A percentile compares a stretch with the other conserved stretches of the same genome.
These are phyloP conservation scores for Podospora conica DNA, from an alignment of 495 filamentous ascomycete genomes.

Conservation along the genomic window DNA sequence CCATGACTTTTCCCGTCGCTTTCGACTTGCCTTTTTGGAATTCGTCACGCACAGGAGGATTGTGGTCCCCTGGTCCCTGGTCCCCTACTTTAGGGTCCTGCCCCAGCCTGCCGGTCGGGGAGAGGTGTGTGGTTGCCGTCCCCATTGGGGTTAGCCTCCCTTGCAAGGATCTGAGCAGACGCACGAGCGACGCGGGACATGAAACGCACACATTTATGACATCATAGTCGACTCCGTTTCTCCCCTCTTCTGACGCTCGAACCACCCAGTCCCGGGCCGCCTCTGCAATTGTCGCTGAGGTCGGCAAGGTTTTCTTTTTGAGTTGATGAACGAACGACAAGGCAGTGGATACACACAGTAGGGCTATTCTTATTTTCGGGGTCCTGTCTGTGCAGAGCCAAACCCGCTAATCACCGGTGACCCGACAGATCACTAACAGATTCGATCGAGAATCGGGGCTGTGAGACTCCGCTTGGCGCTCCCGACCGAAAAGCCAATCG, in stretches of 20 bases:
- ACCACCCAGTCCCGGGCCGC: not conserved
- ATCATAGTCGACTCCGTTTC: slow-evolving; percentile 8
- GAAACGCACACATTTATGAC: slow-evolving; percentile 10
- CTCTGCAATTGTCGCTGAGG: not conserved
- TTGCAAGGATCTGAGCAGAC: slow-evolving; percentile 11
- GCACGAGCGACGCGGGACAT: slow-evolving; percentile 5
- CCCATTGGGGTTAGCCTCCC: not conserved
- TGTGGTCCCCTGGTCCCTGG: not conserved
- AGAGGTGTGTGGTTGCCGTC: not conserved
- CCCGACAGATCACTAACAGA: too few relatives aligned
- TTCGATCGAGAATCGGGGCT: not conserved
- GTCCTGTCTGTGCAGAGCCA: not conserved
- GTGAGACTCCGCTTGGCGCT: not conserved
- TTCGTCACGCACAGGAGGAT: not conserved
- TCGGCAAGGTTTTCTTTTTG: not conserved
- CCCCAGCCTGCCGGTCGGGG: not conserved
- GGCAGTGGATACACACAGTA: not conserved
- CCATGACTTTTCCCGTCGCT: not conserved
- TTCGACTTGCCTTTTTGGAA: not conserved
- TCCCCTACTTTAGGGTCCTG: not conserved
- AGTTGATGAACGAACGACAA: not conserved
- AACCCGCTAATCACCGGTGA: not conserved
- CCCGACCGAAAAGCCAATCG: not conserved
- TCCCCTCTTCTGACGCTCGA: not conserved
- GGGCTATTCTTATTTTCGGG: not conserved